A percentile compares a stretch with the other conserved stretches of the same genome.
phyloP scores from a whole-genome alignment of 805 yeast species.

The Danielia oregonensis region DNA sequence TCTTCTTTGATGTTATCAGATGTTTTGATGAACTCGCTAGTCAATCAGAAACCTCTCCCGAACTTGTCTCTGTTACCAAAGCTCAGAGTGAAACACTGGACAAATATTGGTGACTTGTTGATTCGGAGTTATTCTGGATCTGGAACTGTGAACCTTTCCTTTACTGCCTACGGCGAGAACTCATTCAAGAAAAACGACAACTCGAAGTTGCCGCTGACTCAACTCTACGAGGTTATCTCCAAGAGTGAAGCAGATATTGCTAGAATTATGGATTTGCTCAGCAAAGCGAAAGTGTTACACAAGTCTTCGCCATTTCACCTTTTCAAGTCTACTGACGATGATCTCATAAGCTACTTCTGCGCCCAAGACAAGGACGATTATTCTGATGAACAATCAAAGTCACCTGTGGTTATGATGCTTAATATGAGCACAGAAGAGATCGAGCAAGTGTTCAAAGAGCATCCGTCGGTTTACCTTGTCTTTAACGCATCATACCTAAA shows the following conservation, averaged over 20 bases:
- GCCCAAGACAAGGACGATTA: constrained; percentile 64
- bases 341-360: constrained; percentile 50
- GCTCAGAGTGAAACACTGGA: constrained; percentile 67
- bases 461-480: constrained; percentile 40
- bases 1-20: constrained; percentile 63
- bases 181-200: constrained; percentile 23
- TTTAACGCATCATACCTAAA: constrained; percentile 44
- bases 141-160: constrained; percentile 22
- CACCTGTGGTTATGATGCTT: constrained; percentile 64
- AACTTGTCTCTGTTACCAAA: constrained; percentile 51
- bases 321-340: constrained; percentile 46
- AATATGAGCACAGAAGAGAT: constrained; percentile 46
- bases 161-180: constrained; percentile 22
- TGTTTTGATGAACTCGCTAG: constrained; percentile 82
- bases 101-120: constrained; percentile 52
- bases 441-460: constrained; percentile 30
- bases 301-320: constrained; percentile 86
- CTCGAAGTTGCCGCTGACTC: constrained; percentile 17
- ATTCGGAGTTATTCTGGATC: constrained; percentile 41
- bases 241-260: too few relatives aligned
- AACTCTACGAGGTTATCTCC: constrained; percentile 25
- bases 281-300: constrained; percentile 68
- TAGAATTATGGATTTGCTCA: constrained; percentile 54
- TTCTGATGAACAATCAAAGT: constrained; percentile 49
- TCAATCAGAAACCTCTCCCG: constrained; percentile 76